Base-by-base conservation (phyloP, 768 basidiomycete genomes). In the Tylopilus balloui region DNA sequence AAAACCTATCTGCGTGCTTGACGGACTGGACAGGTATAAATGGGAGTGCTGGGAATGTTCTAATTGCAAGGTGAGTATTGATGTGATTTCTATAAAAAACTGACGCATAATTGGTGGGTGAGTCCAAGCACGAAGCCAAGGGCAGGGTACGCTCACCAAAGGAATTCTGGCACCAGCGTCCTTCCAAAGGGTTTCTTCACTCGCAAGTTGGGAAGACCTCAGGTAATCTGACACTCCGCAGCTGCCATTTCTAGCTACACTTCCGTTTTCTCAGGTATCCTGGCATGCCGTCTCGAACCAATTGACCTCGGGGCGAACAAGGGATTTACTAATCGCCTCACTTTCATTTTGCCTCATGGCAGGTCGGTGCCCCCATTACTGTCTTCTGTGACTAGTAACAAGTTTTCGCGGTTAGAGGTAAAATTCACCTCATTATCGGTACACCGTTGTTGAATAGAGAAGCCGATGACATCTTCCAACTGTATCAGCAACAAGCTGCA, bases 41-140 rank as follows among this genome's bases (percentile, higher is more conserved):
- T 89, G 87, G 88, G 78, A 86, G 60, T 60, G 75, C 42, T 88
- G 86, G 79, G 77, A 86, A 62, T 92, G 88, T 58, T 65, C 71
- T 27, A 58, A 72, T 48, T 91, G 87, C 60, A 57, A 71, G 15
- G 88, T 87, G 64, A 45, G 70, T 43, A 13, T 23, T 23, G 12
- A 6, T 17, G 14, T 6, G 13, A 5, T 28, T n/a, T 47, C 15
- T 6, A 15, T 42, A 25, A 37, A 29, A 13, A 4, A 2, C 46
- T 61, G 43, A 41, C 32, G 35, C 20, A 38, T 13, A 17, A 20
- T 27, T 32, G 41, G 21, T 6, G 41, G 20, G 17, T 27, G 19
- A 69, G 67, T 31, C 24, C 7, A 45, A 24, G 21, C 37, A 64
- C 25, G 41, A 27, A 11, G 56, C 60, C 13, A 39, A 39, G 4